Base-by-base conservation (phyloP, 352 stramenopile species). In the Globisporangium cederbergense region DNA sequence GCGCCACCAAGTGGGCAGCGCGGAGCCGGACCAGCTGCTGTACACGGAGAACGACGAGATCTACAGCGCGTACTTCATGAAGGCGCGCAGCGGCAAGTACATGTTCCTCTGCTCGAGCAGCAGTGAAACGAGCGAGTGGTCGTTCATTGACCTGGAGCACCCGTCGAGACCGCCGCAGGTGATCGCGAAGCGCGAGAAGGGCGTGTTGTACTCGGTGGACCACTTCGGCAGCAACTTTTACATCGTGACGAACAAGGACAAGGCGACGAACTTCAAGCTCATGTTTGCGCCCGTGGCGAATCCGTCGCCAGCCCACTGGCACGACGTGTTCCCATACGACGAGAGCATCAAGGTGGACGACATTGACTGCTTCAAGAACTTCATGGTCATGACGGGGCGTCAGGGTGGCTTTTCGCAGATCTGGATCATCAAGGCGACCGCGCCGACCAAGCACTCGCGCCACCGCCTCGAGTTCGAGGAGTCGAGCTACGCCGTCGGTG, bases 11-110 rank as follows among this genome's bases (percentile, higher is more conserved):
- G 72, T 99, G 42, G 91, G 92, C 62, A 83, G 73, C 9, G 76
- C 55, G 61, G 68, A 75, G 59, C 62, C 72, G 7, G 91, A 98
- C 73, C 77, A 97, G 65, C 78, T 98, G 52, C 68, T 99, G 0
- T 98, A 98, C 76, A 94, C 93, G 57, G 97, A 99, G 75, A 69
- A 85, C 18, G 96, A 99, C 80, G 89, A 97, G 67, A 75, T 97
- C 18, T 99, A 93, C 73, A 98, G 85, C 71, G 74, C 97, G 18
- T 88, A 86, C 65, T 94, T 98, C 63, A 71, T 74, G 52, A 99
- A 99, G 76, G 90, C 90, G 30, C 83, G 91, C 59, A 97, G 95
- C 64, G 85, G 83, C 32, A 93, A 94, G 66, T 99, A 94, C 80
- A 77, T 99, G 50, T 85, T 99, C 59, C 76, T 98, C 50, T 66